Conservation (phyloP, 805 yeast species). For the Danielia reshetovae region DNA sequence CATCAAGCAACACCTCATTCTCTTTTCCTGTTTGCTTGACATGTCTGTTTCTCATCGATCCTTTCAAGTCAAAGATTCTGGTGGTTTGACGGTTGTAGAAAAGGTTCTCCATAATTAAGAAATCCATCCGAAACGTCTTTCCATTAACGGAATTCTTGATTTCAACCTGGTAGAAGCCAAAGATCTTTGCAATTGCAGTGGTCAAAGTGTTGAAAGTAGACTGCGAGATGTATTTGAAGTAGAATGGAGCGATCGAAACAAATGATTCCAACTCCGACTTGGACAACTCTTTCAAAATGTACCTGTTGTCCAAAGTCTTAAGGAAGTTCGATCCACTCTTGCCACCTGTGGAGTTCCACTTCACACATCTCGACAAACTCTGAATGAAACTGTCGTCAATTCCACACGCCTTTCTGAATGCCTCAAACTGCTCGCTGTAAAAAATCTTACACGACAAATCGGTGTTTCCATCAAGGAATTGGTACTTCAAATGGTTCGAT, state of each 20-base stretch:
- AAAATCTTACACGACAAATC: slow-evolving; percentile 88
- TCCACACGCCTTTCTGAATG: slow-evolving; percentile 81
- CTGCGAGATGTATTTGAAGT: slow-evolving; percentile 93
- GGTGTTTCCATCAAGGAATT: slow-evolving; percentile 81
- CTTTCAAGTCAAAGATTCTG: slow-evolving; percentile 91
- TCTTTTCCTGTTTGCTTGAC: slow-evolving; percentile 95
- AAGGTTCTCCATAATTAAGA: slow-evolving; percentile 91
- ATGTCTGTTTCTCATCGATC: slow-evolving; percentile 96
- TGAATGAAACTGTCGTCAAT: slow-evolving; percentile 73
- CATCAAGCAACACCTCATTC: slow-evolving; percentile 91
- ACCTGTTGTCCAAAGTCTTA: slow-evolving; percentile 86
- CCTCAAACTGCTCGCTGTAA: slow-evolving; percentile 95
- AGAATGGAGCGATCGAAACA: slow-evolving; percentile 92
- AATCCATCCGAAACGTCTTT: slow-evolving; percentile 79
- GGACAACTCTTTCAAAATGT: slow-evolving; percentile 84
- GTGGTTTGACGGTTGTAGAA: slow-evolving; percentile 80
- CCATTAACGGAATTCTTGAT: slow-evolving; percentile 76
- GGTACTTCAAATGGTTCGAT: slow-evolving; percentile 88
- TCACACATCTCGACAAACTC: slow-evolving; percentile 86
- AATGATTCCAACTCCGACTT: slow-evolving; percentile 89
- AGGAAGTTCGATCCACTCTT: slow-evolving; percentile 93
- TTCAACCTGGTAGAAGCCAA: slow-evolving; percentile 93
- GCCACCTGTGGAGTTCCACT: slow-evolving; percentile 96
- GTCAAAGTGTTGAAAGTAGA: slow-evolving; percentile 93
- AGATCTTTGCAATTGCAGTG: slow-evolving; percentile 88